These are phyloP conservation scores for Epichloe gansuensis DNA, from an alignment of 2,329 filamentous ascomycete species.

Conservation along the genomic window DNA sequence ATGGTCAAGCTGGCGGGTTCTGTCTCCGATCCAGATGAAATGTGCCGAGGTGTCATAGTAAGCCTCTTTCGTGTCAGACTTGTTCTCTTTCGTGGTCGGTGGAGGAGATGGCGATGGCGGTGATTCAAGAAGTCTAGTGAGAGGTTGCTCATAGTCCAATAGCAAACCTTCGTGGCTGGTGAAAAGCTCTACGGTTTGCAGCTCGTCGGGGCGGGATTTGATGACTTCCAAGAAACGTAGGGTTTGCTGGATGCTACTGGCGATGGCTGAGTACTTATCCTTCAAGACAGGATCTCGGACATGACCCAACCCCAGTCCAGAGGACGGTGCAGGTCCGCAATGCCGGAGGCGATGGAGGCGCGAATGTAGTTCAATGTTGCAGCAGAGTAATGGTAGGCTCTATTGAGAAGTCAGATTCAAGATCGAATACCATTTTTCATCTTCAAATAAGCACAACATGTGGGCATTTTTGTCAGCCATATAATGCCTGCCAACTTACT, in stretches of 20 bases:
- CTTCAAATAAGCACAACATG: background rate
- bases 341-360: conserved; percentile 69
- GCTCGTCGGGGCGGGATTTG: conserved; percentile 69
- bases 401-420: conserved; percentile 14
- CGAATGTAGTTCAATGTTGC: conserved; percentile 91
- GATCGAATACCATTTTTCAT: background rate
- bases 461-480: too few species aligned
- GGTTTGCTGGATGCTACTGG: conserved; percentile 77
- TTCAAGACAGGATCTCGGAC: conserved; percentile 75
- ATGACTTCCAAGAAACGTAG: conserved; percentile 91
- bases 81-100: conserved; percentile 15
- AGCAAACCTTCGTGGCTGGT: conserved; percentile 92
- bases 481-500: conserved; percentile 25
- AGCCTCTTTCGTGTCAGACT: conserved; percentile 31
- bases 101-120: conserved; percentile 40
- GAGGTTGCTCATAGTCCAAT: conserved; percentile 82
- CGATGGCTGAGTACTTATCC: conserved; percentile 74
- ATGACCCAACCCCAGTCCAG: conserved; percentile 90
- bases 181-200: conserved; percentile 89
- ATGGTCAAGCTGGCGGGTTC: conserved; percentile 84
- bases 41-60: conserved; percentile 94
- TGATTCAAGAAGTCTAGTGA: conserved; percentile 65
- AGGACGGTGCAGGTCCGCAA: conserved; percentile 87
- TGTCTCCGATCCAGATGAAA: conserved; percentile 97
- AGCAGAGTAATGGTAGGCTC: conserved; percentile 91